Conservation (phyloP, 2,329 filamentous ascomycete species). For the Aspergillus clavatus region DNA sequence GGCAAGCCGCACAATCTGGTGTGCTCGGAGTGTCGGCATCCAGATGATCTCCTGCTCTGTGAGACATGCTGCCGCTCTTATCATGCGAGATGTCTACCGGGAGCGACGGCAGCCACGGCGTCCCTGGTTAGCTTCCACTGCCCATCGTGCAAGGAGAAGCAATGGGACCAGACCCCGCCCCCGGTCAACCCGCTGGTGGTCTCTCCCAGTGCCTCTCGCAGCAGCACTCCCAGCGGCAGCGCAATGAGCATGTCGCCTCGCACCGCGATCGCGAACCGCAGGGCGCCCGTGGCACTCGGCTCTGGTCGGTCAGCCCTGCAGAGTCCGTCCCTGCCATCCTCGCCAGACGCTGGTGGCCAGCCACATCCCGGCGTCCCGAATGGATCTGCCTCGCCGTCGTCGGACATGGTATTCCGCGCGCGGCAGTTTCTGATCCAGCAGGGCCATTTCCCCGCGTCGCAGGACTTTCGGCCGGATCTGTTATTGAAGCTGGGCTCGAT, state of each 20-base stretch:
- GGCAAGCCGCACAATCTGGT: slow-evolving; percentile 29
- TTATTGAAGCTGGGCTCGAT: slow-evolving; percentile 19
- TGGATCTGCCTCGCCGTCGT: not conserved
- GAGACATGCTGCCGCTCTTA: slow-evolving; percentile 31
- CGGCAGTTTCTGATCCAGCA: slow-evolving; percentile 10
- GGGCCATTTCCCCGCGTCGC: slow-evolving; percentile 8
- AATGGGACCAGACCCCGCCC: slow-evolving; percentile 21
- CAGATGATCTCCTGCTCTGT: slow-evolving; percentile 24
- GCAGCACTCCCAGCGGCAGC: slow-evolving; percentile 11
- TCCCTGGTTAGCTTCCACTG: slow-evolving; percentile 19
- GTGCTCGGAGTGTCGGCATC: slow-evolving; percentile 24
- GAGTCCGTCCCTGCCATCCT: not conserved
- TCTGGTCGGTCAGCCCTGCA: not conserved
- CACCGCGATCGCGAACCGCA: not conserved
- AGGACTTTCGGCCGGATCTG: slow-evolving; percentile 15
- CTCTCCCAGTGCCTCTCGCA: slow-evolving; percentile 9
- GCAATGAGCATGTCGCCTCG: not conserved
- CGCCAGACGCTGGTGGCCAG: not conserved
- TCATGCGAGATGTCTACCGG: slow-evolving; percentile 22
- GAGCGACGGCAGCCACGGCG: slow-evolving; percentile 1
- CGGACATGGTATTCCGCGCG: slow-evolving; percentile 5
- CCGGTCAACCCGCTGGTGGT: slow-evolving; percentile 4
- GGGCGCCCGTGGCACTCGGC: not conserved
- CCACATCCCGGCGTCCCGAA: not conserved
- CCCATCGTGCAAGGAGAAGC: slow-evolving; percentile 21